A percentile compares a stretch with the other conserved stretches of the same genome.
Evolutionary conservation across 129 eudicot species (phyloP).

Genomic region (Pittosporum tobira): DNA sequence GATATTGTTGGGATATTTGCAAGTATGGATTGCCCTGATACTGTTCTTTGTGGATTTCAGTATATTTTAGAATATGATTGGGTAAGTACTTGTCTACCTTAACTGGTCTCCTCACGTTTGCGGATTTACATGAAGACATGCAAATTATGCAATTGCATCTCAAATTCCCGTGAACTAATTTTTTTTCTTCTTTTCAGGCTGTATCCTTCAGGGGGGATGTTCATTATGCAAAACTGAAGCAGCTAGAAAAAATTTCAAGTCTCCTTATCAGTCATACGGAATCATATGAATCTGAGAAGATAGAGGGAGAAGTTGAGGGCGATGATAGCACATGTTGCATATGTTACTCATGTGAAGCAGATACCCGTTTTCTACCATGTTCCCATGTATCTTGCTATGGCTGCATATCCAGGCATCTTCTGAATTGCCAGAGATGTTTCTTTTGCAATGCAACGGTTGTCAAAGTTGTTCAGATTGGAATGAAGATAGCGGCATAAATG

Average conservation of each 20-base stretch:
- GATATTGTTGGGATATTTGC: slow-evolving; percentile 73
- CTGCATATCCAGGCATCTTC: slow-evolving; percentile 89
- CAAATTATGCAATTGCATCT: not conserved
- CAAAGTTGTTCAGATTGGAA: slow-evolving; percentile 37
- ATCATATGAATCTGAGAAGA: slow-evolving; percentile 27
- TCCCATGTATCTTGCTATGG: slow-evolving; percentile 79
- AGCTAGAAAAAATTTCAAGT: slow-evolving; percentile 67
- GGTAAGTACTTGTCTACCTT: slow-evolving; percentile 42
- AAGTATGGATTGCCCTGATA: slow-evolving; percentile 84
- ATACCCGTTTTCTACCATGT: slow-evolving; percentile 75
- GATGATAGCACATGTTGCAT: slow-evolving; percentile 72
- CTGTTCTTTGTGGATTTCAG: slow-evolving; percentile 68
- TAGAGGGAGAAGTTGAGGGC: slow-evolving; percentile 40
- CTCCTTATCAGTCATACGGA: slow-evolving; percentile 44
- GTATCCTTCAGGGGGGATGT: slow-evolving; percentile 54
- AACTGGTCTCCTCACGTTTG: not conserved
- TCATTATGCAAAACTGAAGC: slow-evolving; percentile 44
- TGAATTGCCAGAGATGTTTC: slow-evolving; percentile 93
- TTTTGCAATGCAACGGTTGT: slow-evolving; percentile 74
- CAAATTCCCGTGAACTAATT: not conserved
- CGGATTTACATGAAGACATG: not conserved
- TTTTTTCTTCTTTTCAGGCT: slow-evolving; percentile 37
- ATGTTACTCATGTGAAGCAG: slow-evolving; percentile 58
- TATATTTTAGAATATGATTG: slow-evolving; percentile 67
- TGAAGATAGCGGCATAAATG: slow-evolving; percentile 10